Percentiles rank a stretch among this genome's conserved stretches.
These are phyloP conservation scores for Suillus variegatus DNA, from an alignment of 768 basidiomycete species.

Conservation along the genomic window DNA sequence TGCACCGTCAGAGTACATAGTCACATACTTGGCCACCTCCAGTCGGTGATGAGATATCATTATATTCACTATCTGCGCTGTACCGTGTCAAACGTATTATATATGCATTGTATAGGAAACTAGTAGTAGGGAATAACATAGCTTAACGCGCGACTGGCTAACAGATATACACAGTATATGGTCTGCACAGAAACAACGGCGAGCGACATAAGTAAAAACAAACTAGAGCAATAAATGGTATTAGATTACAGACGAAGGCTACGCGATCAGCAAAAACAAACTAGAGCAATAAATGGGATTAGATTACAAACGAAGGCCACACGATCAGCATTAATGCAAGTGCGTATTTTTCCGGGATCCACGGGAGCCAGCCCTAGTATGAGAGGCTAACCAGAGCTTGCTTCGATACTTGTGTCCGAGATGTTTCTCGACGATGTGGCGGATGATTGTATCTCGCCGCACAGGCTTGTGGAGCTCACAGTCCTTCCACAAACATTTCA, in stretches of 20 bases:
- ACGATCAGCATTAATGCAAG: neutral
- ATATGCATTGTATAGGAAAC: neutral
- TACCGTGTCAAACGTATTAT: neutral
- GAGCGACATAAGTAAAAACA: neutral
- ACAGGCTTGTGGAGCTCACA: neutral
- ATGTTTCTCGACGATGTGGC: neutral
- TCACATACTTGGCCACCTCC: neutral
- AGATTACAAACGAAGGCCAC: neutral
- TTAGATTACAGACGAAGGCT: neutral
- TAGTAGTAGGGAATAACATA: neutral
- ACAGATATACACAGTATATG: neutral
- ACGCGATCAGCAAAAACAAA: neutral
- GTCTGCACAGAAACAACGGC: neutral
- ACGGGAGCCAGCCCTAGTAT: neutral
- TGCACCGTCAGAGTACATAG: neutral
- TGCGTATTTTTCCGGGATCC: neutral
- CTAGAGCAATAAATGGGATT: neutral
- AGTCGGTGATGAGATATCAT: neutral
- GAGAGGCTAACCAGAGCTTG: neutral
- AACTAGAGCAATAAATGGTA: neutral
- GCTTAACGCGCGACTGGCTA: neutral
- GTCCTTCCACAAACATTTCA: neutral
- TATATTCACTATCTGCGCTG: neutral
- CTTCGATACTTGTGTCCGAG: neutral
- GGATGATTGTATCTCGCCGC: neutral